phyloP scores from a whole-genome alignment of 805 yeast genomes.

The Candida verbasci region DNA sequence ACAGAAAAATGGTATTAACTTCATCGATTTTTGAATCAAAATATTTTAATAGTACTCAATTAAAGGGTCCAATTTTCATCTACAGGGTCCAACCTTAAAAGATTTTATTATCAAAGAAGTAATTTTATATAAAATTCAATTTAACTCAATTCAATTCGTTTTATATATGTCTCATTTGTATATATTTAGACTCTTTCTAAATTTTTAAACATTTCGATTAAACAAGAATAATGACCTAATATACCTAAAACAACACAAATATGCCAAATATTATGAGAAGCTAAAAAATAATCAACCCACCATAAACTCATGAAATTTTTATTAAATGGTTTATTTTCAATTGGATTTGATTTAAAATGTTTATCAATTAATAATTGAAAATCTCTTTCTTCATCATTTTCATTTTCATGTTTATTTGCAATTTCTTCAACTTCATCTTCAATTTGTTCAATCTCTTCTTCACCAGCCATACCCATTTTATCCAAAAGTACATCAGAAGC shows the following conservation, averaged over 20 bases:
- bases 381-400: conserved; percentile 14
- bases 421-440: conserved; percentile 23
- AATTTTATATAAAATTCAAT: too few species aligned
- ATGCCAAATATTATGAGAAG: conserved; percentile 94
- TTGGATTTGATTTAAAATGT: conserved; percentile 34
- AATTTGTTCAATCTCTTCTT: conserved; percentile 32
- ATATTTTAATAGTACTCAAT: too few species aligned
- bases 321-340: conserved; percentile 26
- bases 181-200: conserved; percentile 9
- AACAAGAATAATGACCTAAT: conserved; percentile 81
- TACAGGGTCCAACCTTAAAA: too few species aligned
- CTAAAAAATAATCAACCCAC: conserved; percentile 78
- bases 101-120: too few species aligned
- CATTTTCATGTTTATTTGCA: conserved; percentile 10
- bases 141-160: conserved; percentile 15
- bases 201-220: conserved; percentile 63
- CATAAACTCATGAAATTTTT: conserved; percentile 53
- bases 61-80: too few species aligned
- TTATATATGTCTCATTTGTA: conserved; percentile 5
- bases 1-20: too few species aligned
- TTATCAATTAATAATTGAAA: conserved; percentile 27
- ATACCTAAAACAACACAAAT: conserved; percentile 84
- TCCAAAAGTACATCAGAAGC: conserved; percentile 29
- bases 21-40: too few species aligned
- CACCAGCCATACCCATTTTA: conserved; percentile 33